Evolutionary conservation across 495 filamentous ascomycete species (phyloP).

Genomic region (Penicillium ucsense): DNA sequence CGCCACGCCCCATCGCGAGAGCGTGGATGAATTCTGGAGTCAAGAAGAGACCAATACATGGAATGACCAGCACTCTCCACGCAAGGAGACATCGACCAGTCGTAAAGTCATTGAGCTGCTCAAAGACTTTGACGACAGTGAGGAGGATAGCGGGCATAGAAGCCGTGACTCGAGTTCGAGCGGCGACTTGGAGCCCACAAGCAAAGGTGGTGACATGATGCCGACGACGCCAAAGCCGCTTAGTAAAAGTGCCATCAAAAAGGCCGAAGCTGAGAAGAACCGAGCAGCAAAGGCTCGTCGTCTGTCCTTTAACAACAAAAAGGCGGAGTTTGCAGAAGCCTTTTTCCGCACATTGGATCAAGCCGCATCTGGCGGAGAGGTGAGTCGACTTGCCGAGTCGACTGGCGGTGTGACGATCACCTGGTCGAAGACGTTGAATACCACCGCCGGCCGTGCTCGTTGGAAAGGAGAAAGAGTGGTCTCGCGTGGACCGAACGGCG

Average conservation of each 20-base stretch:
- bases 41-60: slow-evolving; percentile 66
- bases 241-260: slow-evolving; percentile 36
- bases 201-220: slow-evolving; percentile 1
- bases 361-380: slow-evolving; percentile 49
- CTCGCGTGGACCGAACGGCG: slow-evolving; percentile 14
- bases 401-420: slow-evolving; percentile 71
- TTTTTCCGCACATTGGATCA: slow-evolving; percentile 72
- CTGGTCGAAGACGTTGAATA: slow-evolving; percentile 79
- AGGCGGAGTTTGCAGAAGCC: slow-evolving; percentile 52
- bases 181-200: slow-evolving; percentile 6
- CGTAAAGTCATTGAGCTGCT: slow-evolving; percentile 17
- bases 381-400: slow-evolving; percentile 46
- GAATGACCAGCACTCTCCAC: slow-evolving; percentile 70
- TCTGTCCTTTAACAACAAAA: slow-evolving; percentile 57
- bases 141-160: slow-evolving; percentile 8
- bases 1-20: slow-evolving; percentile 51
- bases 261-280: slow-evolving; percentile 31
- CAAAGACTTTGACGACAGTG: slow-evolving; percentile 23
- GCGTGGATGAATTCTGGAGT: slow-evolving; percentile 73
- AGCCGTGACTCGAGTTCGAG: slow-evolving; percentile 5
- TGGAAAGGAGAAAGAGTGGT: slow-evolving; percentile 57
- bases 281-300: slow-evolving; percentile 36
- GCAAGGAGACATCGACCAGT: slow-evolving; percentile 33
- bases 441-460: slow-evolving; percentile 78
- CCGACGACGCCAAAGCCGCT: slow-evolving; percentile 23